Evolutionary conservation across 2,329 filamentous ascomycete species (phyloP).

Genomic region (Aspergillus fijiensis): DNA sequence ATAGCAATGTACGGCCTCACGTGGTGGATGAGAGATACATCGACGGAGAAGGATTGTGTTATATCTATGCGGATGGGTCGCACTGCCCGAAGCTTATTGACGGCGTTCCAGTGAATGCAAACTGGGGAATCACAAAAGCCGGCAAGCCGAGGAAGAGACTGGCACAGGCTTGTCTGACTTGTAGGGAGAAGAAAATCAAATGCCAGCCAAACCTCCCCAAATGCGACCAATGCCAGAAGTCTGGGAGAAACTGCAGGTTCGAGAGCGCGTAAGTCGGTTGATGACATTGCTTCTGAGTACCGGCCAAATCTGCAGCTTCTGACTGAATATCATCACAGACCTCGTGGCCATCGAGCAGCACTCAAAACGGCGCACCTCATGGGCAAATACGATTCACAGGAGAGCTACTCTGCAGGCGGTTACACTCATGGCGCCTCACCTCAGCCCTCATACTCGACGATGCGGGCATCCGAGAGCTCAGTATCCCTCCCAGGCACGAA

Average conservation of each 20-base stretch:
- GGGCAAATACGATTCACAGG: constrained; percentile 24
- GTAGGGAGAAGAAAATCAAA: constrained; percentile 96
- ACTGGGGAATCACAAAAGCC: constrained; percentile 92
- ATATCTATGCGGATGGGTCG: constrained; percentile 81
- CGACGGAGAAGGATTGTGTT: constrained; percentile 76
- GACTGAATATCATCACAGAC: constrained; percentile 19
- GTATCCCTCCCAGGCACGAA: constrained; percentile 32
- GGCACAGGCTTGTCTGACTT: constrained; percentile 89
- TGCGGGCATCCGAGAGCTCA: constrained; percentile 32
- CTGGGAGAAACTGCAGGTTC: constrained; percentile 79
- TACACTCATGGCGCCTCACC: constrained; percentile 24
- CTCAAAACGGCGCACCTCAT: constrained; percentile 24
- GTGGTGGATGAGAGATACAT: constrained; percentile 50
- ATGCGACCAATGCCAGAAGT: constrained; percentile 90
- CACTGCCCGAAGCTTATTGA: constrained; percentile 82
- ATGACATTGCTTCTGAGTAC: background rate
- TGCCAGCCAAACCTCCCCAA: constrained; percentile 86
- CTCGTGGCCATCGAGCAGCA: constrained; percentile 35
- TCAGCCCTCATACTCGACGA: constrained; percentile 29
- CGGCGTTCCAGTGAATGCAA: constrained; percentile 81
- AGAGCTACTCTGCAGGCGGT: constrained; percentile 19
- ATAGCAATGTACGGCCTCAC: constrained; percentile 28
- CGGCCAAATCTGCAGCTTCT: background rate
- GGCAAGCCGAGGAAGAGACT: constrained; percentile 89
- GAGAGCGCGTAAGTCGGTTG: constrained; percentile 71